Conservation (phyloP, 2,329 filamentous ascomycete species). For the Xylaria digitata region DNA sequence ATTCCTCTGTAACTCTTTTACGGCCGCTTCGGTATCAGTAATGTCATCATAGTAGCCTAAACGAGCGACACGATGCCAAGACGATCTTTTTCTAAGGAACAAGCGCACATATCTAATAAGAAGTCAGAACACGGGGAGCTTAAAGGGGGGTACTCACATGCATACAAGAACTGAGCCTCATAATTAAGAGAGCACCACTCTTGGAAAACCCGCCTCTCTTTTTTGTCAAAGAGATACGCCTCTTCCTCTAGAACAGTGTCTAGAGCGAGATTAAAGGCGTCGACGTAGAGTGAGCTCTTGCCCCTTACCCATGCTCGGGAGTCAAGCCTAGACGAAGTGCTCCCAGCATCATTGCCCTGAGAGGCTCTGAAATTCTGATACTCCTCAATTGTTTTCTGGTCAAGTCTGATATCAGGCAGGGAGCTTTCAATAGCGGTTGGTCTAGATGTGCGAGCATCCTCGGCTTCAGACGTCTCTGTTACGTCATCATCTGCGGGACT, state of each 20-base stretch:
- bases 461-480: slow-evolving; percentile 43
- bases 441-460: slow-evolving; percentile 46
- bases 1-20: slow-evolving; percentile 69
- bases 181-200: slow-evolving; percentile 81
- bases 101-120: slow-evolving; percentile 83
- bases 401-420: slow-evolving; percentile 73
- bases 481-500: slow-evolving; percentile 53
- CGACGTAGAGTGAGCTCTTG: slow-evolving; percentile 92
- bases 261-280: slow-evolving; percentile 93
- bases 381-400: slow-evolving; percentile 78
- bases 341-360: slow-evolving; percentile 59
- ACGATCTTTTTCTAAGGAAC: slow-evolving; percentile 89
- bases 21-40: slow-evolving; percentile 74
- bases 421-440: slow-evolving; percentile 77
- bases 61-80: slow-evolving; percentile 86
- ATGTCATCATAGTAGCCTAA: slow-evolving; percentile 88
- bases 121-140: slow-evolving; percentile 32
- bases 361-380: slow-evolving; percentile 78
- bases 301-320: slow-evolving; percentile 75
- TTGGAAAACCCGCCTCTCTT: slow-evolving; percentile 80
- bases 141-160: slow-evolving; percentile 28
- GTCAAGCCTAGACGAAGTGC: slow-evolving; percentile 63
- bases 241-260: slow-evolving; percentile 92
- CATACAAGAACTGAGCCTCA: slow-evolving; percentile 90
- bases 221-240: slow-evolving; percentile 83